Percentiles rank a stretch among this genome's conserved stretches.
phyloP scores from a whole-genome alignment of 352 stramenopile species.

The Phytophthora macrochlamydospora region DNA sequence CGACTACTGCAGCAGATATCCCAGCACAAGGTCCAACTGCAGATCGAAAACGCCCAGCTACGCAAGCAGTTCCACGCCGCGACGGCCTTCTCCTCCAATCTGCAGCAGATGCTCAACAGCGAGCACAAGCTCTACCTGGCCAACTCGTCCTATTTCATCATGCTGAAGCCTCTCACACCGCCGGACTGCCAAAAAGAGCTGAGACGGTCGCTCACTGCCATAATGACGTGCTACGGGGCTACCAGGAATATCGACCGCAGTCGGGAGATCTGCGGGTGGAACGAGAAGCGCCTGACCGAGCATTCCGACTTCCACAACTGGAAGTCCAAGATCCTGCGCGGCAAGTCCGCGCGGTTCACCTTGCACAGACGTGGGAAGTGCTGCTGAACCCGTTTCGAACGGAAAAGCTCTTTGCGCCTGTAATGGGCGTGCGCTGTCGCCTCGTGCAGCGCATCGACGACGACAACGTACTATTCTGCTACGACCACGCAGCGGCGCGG shows the following conservation, averaged over 20 bases:
- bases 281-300: conserved; percentile 28
- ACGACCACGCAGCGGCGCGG: conserved; percentile 31
- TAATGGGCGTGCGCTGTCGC: conserved; percentile 31
- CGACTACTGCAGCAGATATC: conserved; percentile 17
- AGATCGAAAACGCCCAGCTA: conserved; percentile 33
- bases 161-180: conserved; percentile 34
- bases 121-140: conserved; percentile 39
- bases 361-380: conserved; percentile 34
- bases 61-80: conserved; percentile 30
- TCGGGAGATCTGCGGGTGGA: conserved; percentile 36
- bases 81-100: conserved; percentile 10
- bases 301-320: conserved; percentile 29
- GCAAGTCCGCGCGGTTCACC: conserved; percentile 24
- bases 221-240: conserved; percentile 14
- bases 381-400: conserved; percentile 32
- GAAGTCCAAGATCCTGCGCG: conserved; percentile 30
- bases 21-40: conserved; percentile 25
- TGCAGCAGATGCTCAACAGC: conserved; percentile 34
- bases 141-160: conserved; percentile 34
- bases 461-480: conserved; percentile 37
- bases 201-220: conserved; percentile 14
- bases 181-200: conserved; percentile 23
- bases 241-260: conserved; percentile 14
- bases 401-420: conserved; percentile 29
- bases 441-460: conserved; percentile 41